phyloP scores from a whole-genome alignment of 257 asterid species.

The Thymus quinquecostatus region DNA sequence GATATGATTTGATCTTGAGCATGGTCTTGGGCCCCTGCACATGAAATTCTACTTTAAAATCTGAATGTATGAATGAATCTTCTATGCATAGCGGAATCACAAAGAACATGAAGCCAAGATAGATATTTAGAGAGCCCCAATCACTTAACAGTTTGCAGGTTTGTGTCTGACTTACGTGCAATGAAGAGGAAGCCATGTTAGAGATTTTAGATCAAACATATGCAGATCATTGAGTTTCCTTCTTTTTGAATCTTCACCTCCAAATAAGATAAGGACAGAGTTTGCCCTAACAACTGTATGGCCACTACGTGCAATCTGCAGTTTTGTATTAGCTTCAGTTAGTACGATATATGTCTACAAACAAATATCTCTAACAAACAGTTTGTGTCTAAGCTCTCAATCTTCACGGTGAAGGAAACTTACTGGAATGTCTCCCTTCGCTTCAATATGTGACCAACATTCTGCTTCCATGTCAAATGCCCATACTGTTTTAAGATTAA shows the following conservation, averaged over 20 bases:
- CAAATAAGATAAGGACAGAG: slow-evolving; percentile 81
- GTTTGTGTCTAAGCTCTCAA: neutral
- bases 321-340: slow-evolving; percentile 33
- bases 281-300: slow-evolving; percentile 89
- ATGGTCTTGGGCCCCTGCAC: slow-evolving; percentile 88
- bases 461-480: slow-evolving; percentile 94
- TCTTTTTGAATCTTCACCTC: slow-evolving; percentile 86
- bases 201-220: slow-evolving; percentile 95
- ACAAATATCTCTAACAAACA: neutral
- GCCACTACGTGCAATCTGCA: slow-evolving; percentile 94
- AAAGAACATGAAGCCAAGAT: slow-evolving; percentile 16
- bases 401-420: slow-evolving; percentile 26
- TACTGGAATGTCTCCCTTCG: slow-evolving; percentile 98
- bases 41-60: slow-evolving; percentile 28
- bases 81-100: slow-evolving; percentile 8
- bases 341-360: slow-evolving; percentile 13
- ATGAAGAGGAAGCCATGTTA: slow-evolving; percentile 97
- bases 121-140: neutral
- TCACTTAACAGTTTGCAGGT: slow-evolving; percentile 9
- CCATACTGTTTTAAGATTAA: slow-evolving; percentile 69
- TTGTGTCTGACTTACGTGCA: slow-evolving; percentile 76
- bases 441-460: slow-evolving; percentile 90
- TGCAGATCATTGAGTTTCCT: slow-evolving; percentile 92
- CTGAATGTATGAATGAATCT: slow-evolving; percentile 15
- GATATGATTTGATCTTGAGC: slow-evolving; percentile 86